Conservation (phyloP, 306 rosid species). For the Astragalus membranaceus region DNA sequence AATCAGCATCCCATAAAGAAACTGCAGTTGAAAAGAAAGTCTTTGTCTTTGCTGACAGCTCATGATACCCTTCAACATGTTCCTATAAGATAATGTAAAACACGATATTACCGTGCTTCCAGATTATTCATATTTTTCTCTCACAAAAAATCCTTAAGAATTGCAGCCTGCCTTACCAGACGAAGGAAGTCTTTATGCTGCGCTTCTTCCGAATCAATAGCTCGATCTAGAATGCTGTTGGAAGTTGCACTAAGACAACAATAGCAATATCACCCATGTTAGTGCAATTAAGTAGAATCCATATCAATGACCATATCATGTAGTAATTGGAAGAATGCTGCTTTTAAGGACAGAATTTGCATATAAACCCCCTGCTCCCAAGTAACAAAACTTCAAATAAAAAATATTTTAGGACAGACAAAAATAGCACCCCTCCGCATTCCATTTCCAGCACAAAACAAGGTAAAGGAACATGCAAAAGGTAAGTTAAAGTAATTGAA, state of each 20-base stretch:
- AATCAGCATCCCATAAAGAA: conserved; percentile 88
- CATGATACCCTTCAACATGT: conserved; percentile 97
- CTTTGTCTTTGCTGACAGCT: conserved; percentile 92
- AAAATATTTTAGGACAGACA: background rate
- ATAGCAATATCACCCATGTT: conserved; percentile 27
- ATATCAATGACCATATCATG: background rate
- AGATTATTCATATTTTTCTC: conserved; percentile 15
- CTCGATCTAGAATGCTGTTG: conserved; percentile 95
- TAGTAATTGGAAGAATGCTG: background rate
- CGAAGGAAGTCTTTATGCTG: conserved; percentile 63
- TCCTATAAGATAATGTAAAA: conserved; percentile 47
- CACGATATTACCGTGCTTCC: conserved; percentile 12
- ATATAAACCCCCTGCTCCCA: background rate
- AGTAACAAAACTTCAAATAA: background rate
- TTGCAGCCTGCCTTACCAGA: conserved; percentile 34
- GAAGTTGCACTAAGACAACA: conserved; percentile 78
- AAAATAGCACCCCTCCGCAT: background rate
- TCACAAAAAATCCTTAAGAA: background rate
- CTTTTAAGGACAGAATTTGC: background rate
- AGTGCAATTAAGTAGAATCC: conserved; percentile 24
- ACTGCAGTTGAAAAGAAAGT: conserved; percentile 87
- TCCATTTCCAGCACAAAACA: too few species aligned
- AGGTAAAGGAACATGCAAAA: too few species aligned
- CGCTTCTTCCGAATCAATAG: conserved; percentile 91
- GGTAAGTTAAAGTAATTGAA: too few species aligned